Evolutionary conservation across 1,139 yeast species (phyloP).

Genomic region (Hanseniaspora uvarum): DNA sequence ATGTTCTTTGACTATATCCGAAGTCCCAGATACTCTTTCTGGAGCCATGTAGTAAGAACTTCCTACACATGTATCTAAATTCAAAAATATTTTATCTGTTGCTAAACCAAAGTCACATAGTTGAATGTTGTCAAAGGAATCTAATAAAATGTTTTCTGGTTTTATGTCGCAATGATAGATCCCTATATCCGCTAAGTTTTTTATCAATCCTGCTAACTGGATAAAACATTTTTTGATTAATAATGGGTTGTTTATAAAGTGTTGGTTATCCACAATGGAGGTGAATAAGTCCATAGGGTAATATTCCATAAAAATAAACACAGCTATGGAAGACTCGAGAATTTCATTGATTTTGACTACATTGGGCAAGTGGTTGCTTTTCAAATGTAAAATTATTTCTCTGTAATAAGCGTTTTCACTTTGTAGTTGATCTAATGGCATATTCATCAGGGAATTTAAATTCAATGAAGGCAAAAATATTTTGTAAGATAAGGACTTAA

Average conservation of each 20-base stretch:
- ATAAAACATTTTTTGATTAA: conserved; percentile 62
- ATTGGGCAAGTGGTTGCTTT: conserved; percentile 69
- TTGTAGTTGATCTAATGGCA: conserved; percentile 18
- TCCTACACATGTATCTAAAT: conserved; percentile 73
- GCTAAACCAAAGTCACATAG: conserved; percentile 85
- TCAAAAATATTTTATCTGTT: conserved; percentile 46
- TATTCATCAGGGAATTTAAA: conserved; percentile 25
- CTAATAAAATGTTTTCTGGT: conserved; percentile 75
- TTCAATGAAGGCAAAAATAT: conserved; percentile 28
- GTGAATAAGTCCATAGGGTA: conserved; percentile 71
- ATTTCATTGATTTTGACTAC: conserved; percentile 67
- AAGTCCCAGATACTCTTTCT: conserved; percentile 51
- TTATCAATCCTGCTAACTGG: conserved; percentile 64
- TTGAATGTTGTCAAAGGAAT: conserved; percentile 48
- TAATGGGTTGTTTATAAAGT: conserved; percentile 25
- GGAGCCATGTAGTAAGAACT: conserved; percentile 91
- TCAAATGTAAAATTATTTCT: conserved; percentile 64
- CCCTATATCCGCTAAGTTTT: conserved; percentile 54
- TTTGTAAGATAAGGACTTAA: conserved; percentile 25
- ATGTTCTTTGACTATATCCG: conserved; percentile 4
- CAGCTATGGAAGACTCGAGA: conserved; percentile 44
- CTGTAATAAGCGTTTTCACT: conserved; percentile 30
- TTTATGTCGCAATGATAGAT: conserved; percentile 84
- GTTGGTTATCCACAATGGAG: conserved; percentile 60
- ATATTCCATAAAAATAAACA: conserved; percentile 74